Evolutionary conservation across 305 asterid species (phyloP).

Genomic region (Solanum hybrid): DNA sequence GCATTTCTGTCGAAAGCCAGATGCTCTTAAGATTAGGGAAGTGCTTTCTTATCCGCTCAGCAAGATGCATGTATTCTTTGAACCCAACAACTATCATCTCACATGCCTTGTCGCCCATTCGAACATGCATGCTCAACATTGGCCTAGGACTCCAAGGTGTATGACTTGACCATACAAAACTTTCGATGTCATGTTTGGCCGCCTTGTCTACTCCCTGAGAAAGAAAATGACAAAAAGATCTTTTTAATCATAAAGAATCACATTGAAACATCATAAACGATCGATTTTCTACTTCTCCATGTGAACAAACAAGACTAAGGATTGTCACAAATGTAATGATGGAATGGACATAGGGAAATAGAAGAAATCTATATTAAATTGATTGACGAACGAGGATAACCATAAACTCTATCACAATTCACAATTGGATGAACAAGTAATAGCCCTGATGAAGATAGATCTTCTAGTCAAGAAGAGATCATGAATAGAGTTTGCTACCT

Average conservation of each 20-base stretch:
- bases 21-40: conserved; percentile 65
- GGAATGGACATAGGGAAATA: background rate
- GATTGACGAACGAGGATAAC: background rate
- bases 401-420: background rate
- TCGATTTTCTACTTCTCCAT: background rate
- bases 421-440: background rate
- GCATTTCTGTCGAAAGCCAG: conserved; percentile 99
- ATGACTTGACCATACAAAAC: conserved; percentile 73
- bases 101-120: conserved; percentile 95
- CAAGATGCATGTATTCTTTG: conserved; percentile 66
- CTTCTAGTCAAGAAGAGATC: background rate
- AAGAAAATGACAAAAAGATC: background rate
- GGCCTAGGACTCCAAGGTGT: conserved; percentile 83
- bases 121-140: conserved; percentile 73
- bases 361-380: background rate
- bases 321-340: background rate
- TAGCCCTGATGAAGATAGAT: background rate
- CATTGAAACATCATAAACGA: background rate
- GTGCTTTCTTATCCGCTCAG: conserved; percentile 44
- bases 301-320: background rate
- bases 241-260: background rate
- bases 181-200: conserved; percentile 35
- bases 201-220: conserved; percentile 11
- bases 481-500: conserved; percentile 32
- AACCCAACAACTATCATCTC: conserved; percentile 91